phyloP scores from a whole-genome alignment of 2,329 filamentous ascomycete species.

The Myriosclerotinia duriaeana region DNA sequence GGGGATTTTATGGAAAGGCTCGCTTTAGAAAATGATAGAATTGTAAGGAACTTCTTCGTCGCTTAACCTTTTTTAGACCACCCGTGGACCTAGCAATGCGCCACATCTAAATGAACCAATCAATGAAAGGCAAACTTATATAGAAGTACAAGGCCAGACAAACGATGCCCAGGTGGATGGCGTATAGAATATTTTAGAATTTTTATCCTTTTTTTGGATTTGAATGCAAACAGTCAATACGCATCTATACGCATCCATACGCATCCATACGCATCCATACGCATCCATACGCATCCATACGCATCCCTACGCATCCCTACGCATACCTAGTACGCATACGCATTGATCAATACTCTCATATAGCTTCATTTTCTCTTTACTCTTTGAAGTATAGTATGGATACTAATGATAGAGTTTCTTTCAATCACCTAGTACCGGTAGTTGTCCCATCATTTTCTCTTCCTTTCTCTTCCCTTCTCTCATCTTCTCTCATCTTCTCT shows the following conservation, averaged over 20 bases:
- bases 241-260: too few relatives aligned
- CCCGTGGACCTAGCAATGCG: background rate
- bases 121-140: background rate
- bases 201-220: background rate
- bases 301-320: too few relatives aligned
- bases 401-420: too few relatives aligned
- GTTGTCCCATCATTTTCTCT: too few relatives aligned
- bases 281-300: too few relatives aligned
- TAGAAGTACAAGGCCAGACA: background rate
- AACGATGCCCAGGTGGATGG: background rate
- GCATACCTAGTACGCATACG: too few relatives aligned
- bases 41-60: slow-evolving; percentile 21
- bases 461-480: background rate
- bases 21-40: slow-evolving; percentile 25
- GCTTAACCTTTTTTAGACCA: slow-evolving; percentile 14
- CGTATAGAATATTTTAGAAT: slow-evolving; percentile 15
- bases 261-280: too few relatives aligned
- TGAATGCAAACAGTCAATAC: slow-evolving; percentile 6
- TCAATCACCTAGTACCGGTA: too few relatives aligned
- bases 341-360: too few relatives aligned
- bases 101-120: slow-evolving; percentile 10
- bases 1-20: slow-evolving; percentile 20
- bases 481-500: background rate
- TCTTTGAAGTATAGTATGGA: too few relatives aligned
- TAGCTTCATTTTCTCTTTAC: background rate